Evolutionary conservation across 176 grass and related monocot species (phyloP).

Genomic region (Saccharum spontaneum): DNA sequence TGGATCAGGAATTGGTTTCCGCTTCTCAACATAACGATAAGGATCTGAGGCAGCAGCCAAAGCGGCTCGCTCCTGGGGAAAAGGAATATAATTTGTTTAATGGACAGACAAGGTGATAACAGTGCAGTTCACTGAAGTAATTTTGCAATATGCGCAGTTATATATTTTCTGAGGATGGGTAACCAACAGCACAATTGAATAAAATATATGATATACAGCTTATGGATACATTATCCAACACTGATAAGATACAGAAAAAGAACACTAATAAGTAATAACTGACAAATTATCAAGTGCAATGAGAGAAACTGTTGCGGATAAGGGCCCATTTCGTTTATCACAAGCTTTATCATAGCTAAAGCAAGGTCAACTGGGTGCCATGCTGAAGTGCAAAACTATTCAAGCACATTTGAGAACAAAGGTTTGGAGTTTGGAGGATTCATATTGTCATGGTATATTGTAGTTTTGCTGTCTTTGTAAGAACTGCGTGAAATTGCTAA

Average conservation of each 20-base stretch:
- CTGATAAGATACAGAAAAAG: not conserved
- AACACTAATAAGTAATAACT: not conserved
- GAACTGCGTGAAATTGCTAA: not conserved
- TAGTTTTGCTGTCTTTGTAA: not conserved
- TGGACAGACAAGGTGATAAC: not conserved
- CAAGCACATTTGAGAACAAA: not conserved
- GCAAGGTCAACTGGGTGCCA: not conserved
- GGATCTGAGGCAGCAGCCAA: constrained; percentile 75
- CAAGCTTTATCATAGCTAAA: not conserved
- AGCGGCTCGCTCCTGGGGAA: constrained; percentile 72
- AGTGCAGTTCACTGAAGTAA: not conserved
- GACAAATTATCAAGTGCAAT: not conserved
- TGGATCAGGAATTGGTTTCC: constrained; percentile 92
- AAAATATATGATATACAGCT: not conserved
- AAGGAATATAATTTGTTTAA: not conserved
- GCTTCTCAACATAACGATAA: constrained; percentile 92
- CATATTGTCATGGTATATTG: not conserved
- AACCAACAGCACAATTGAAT: not conserved
- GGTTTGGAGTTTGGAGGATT: not conserved
- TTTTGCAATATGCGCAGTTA: not conserved
- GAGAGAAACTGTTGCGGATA: not conserved
- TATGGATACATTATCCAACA: not conserved
- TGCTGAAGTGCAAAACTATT: not conserved
- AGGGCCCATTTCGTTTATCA: not conserved
- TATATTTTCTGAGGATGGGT: not conserved